A percentile compares a stretch with the other conserved stretches of the same genome.
Evolutionary conservation across 140 eudicot species (phyloP).

Genomic region (Anethum foeniculum): DNA sequence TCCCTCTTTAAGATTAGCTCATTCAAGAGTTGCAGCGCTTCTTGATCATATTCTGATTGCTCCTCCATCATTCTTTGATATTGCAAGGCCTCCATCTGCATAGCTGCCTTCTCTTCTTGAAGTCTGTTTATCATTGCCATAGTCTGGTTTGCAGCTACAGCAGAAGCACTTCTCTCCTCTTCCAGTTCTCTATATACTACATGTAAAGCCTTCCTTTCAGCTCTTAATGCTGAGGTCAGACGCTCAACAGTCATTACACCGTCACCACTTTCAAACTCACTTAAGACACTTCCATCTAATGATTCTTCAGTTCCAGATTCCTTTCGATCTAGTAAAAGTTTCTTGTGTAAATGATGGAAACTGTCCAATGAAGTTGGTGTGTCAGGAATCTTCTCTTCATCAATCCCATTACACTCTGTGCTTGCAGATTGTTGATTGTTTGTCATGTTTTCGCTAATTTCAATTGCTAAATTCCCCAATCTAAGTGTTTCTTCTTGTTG

Average conservation of each 20-base stretch:
- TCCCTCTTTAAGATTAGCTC: conserved; percentile 81
- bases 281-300: conserved; percentile 57
- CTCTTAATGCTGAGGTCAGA: conserved; percentile 46
- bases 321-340: conserved; percentile 38
- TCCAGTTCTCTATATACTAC: conserved; percentile 62
- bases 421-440: conserved; percentile 8
- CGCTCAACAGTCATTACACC: conserved; percentile 40
- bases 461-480: conserved; percentile 21
- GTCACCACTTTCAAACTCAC: conserved; percentile 53
- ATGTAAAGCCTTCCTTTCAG: conserved; percentile 65
- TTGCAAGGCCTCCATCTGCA: conserved; percentile 97
- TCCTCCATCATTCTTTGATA: conserved; percentile 99
- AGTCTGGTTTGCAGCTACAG: conserved; percentile 73
- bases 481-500: conserved; percentile 24
- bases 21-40: conserved; percentile 78
- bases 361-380: conserved; percentile 66
- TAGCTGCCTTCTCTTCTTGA: conserved; percentile 89
- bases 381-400: conserved; percentile 74
- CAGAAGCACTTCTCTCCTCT: conserved; percentile 85
- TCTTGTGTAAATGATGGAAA: conserved; percentile 49
- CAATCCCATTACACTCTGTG: conserved; percentile 31
- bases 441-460: conserved; percentile 17
- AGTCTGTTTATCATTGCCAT: conserved; percentile 95
- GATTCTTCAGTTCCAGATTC: conserved; percentile 63
- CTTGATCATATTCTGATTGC: conserved; percentile 94